Conservation (phyloP, 345 rosid species). For the Pugionium cornutum region DNA sequence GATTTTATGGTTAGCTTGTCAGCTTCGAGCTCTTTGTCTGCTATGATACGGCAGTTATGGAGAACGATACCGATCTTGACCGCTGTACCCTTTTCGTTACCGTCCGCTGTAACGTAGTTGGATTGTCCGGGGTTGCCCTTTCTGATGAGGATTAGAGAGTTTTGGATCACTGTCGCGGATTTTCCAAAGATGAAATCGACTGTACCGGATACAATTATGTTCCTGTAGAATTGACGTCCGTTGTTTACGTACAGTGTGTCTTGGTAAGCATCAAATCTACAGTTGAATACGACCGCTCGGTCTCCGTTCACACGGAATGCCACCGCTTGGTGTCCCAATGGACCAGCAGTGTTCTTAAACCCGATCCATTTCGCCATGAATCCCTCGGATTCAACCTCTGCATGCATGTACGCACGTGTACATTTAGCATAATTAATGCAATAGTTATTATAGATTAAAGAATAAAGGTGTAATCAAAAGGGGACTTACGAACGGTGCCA, state of each 20-base stretch:
- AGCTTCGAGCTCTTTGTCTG: slow-evolving; percentile 51
- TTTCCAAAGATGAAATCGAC: slow-evolving; percentile 81
- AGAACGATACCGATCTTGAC: slow-evolving; percentile 54
- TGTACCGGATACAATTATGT: slow-evolving; percentile 69
- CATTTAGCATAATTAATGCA: no score
- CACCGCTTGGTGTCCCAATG: slow-evolving; percentile 64
- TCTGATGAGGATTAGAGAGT: slow-evolving; percentile 56
- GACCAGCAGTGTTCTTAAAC: slow-evolving; percentile 71
- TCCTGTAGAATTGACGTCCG: slow-evolving; percentile 63
- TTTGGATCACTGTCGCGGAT: slow-evolving; percentile 57
- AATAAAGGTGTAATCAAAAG: background rate
- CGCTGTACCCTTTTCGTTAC: slow-evolving; percentile 30
- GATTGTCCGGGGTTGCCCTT: slow-evolving; percentile 45
- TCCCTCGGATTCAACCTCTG: slow-evolving; percentile 60
- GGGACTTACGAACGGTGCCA: slow-evolving; percentile 47
- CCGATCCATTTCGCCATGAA: slow-evolving; percentile 64
- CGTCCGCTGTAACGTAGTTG: slow-evolving; percentile 70
- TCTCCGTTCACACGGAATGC: slow-evolving; percentile 63
- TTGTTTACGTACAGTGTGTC: slow-evolving; percentile 63
- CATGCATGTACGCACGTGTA: slow-evolving; percentile 25
- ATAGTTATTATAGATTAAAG: no score
- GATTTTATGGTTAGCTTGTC: slow-evolving; percentile 40
- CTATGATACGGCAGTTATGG: slow-evolving; percentile 73
- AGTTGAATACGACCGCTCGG: slow-evolving; percentile 51
- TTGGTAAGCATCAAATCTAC: slow-evolving; percentile 68